phyloP scores from a whole-genome alignment of 176 grass and related monocot species.

The Oryza officinalis region DNA sequence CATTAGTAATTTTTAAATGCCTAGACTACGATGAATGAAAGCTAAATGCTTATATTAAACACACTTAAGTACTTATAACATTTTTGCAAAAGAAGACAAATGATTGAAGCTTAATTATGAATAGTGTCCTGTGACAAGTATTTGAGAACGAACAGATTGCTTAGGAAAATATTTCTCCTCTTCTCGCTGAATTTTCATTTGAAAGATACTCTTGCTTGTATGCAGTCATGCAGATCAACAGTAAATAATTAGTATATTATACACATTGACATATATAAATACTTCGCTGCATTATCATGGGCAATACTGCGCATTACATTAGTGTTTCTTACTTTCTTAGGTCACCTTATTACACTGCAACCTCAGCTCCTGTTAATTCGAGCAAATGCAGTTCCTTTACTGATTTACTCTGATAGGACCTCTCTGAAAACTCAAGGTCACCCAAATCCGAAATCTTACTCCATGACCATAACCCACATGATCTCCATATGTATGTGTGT shows the following conservation, averaged over 20 bases:
- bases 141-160: background rate
- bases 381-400: constrained; percentile 46
- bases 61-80: too few relatives aligned
- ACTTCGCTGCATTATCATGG: constrained; percentile 31
- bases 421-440: constrained; percentile 48
- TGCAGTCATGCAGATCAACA: background rate
- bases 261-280: background rate
- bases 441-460: constrained; percentile 21
- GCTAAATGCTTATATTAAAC: too few relatives aligned
- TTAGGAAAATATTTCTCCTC: constrained; percentile 1
- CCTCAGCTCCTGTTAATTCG: constrained; percentile 23
- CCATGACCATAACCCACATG: background rate
- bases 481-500: background rate
- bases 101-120: too few relatives aligned
- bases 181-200: constrained; percentile 4
- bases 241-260: background rate
- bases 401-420: constrained; percentile 47
- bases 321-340: constrained; percentile 11
- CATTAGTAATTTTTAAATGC: too few relatives aligned
- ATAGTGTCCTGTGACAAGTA: too few relatives aligned
- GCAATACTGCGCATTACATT: constrained; percentile 18
- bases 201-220: background rate
- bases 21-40: too few relatives aligned
- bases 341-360: constrained; percentile 31
- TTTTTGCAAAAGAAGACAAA: too few relatives aligned